Percentiles rank a stretch among this genome's conserved stretches.
phyloP scores from a whole-genome alignment of 768 basidiomycete species.

The Auricularia cornea region DNA sequence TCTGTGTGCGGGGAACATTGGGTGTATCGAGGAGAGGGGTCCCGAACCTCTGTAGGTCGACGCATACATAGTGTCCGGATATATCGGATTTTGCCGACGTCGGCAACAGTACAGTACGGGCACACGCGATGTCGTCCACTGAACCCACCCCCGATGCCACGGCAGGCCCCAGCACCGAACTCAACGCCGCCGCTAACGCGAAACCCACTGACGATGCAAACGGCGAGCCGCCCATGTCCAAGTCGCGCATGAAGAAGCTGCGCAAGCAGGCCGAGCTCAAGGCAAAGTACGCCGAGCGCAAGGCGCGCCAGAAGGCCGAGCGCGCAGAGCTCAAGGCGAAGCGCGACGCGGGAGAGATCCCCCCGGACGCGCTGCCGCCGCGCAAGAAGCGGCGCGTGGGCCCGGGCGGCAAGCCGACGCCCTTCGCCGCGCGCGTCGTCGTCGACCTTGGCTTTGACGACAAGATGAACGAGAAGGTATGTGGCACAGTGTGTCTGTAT shows the following conservation, averaged over 20 bases:
- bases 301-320: conserved; percentile 67
- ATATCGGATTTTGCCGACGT: too few species aligned
- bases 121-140: too few species aligned
- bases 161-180: too few species aligned
- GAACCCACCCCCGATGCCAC: background rate
- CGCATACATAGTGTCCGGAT: too few species aligned
- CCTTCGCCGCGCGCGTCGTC: conserved; percentile 59
- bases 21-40: too few species aligned
- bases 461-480: conserved; percentile 88
- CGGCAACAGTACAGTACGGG: too few species aligned
- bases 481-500: too few species aligned
- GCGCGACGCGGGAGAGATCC: conserved; percentile 49
- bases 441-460: conserved; percentile 91
- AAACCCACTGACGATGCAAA: background rate
- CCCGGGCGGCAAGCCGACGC: conserved; percentile 22
- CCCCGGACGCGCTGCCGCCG: conserved; percentile 27
- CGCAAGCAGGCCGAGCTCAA: background rate
- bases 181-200: too few species aligned
- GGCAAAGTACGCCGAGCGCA: conserved; percentile 56
- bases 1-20: too few species aligned
- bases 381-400: conserved; percentile 32
- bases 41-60: too few species aligned
- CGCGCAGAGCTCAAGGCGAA: conserved; percentile 51
- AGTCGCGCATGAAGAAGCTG: conserved; percentile 2
- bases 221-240: background rate